Evolutionary conservation across 2,329 filamentous ascomycete genomes (phyloP).

Genomic region (Mycosphaerella sp.): DNA sequence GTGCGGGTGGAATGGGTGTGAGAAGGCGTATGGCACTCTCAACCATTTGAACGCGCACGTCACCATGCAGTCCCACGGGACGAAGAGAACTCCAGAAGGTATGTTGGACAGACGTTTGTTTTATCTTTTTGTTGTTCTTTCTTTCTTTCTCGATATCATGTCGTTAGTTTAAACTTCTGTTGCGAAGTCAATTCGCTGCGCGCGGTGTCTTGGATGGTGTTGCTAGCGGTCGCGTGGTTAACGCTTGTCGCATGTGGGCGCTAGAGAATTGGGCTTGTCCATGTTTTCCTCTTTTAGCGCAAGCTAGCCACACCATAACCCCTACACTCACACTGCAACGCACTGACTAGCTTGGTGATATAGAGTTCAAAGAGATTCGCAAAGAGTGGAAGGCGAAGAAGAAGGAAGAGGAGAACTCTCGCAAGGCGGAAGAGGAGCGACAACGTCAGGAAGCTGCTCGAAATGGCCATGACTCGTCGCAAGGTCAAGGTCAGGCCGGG

Average conservation of each 20-base stretch:
- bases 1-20: constrained; percentile 96
- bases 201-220: constrained; percentile 16
- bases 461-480: constrained; percentile 48
- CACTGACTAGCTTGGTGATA: constrained; percentile 34
- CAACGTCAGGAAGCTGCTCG: constrained; percentile 59
- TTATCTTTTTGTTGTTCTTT: no score
- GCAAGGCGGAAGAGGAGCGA: constrained; percentile 84
- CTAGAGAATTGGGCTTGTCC: constrained; percentile 27
- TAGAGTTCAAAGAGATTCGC: constrained; percentile 98
- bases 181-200: constrained; percentile 9
- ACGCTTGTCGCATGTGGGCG: constrained; percentile 27
- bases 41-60: constrained; percentile 98
- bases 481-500: constrained; percentile 44
- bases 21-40: constrained; percentile 95
- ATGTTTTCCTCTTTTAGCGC: constrained; percentile 29
- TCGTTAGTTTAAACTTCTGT: constrained; percentile 16
- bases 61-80: constrained; percentile 95
- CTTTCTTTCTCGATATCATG: constrained; percentile 1
- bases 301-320: constrained; percentile 23
- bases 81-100: constrained; percentile 97
- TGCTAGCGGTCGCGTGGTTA: constrained; percentile 23
- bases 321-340: constrained; percentile 23
- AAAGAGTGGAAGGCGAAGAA: constrained; percentile 99
- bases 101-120: constrained; percentile 36
- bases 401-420: constrained; percentile 91